Conservation (phyloP, 2,329 filamentous ascomycete genomes). For the Hypoxylon sp. region DNA sequence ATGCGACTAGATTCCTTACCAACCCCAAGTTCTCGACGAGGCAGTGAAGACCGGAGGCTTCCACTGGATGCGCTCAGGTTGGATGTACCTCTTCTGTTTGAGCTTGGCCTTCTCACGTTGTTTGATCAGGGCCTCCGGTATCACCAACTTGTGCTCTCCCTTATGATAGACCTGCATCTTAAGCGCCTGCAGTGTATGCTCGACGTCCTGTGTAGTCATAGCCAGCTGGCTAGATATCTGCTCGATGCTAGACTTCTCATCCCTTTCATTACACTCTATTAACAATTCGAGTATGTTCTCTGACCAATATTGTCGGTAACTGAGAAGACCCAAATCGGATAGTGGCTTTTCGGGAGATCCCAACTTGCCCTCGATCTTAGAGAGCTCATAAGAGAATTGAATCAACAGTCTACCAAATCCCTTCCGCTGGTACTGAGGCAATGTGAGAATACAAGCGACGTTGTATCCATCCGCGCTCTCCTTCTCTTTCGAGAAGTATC, state of each 20-base stretch:
- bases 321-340: conserved; percentile 91
- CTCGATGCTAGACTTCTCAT: conserved; percentile 86
- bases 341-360: conserved; percentile 97
- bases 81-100: conserved; percentile 83
- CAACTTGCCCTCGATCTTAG: conserved; percentile 93
- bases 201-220: conserved; percentile 98
- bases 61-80: conserved; percentile 87
- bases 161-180: conserved; percentile 97
- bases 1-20: conserved; percentile 66
- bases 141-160: conserved; percentile 95
- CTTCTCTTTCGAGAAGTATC: conserved; percentile 99
- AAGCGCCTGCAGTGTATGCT: conserved; percentile 92
- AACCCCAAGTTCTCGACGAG: conserved; percentile 93
- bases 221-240: conserved; percentile 83
- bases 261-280: conserved; percentile 77
- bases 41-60: conserved; percentile 96
- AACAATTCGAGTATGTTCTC: conserved; percentile 92
- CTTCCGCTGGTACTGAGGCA: conserved; percentile 96
- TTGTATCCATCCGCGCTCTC: conserved; percentile 98
- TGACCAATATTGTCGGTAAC: conserved; percentile 98
- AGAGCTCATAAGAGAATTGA: conserved; percentile 97
- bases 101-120: conserved; percentile 84
- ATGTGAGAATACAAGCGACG: conserved; percentile 95
- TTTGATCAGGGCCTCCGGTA: conserved; percentile 86
- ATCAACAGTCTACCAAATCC: conserved; percentile 95